phyloP scores from a whole-genome alignment of 495 filamentous ascomycete species.

The Melanomma pulvis-pyrius region DNA sequence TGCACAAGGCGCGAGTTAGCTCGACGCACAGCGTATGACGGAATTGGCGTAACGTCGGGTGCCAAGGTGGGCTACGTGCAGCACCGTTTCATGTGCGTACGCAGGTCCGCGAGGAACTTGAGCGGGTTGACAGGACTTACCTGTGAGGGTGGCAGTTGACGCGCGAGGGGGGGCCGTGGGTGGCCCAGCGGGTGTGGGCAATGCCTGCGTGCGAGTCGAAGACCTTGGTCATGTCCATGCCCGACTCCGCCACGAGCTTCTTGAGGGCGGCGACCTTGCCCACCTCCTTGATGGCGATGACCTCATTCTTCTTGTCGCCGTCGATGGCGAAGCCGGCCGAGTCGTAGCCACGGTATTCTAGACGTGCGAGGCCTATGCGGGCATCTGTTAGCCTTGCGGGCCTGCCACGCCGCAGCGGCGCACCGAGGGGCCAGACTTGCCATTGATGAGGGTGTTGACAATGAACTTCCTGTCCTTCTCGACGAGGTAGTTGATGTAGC shows the following conservation, averaged over 20 bases:
- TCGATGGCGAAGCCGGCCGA: constrained; percentile 95
- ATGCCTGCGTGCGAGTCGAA: constrained; percentile 98
- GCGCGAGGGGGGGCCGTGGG: constrained; percentile 90
- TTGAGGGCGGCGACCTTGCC: constrained; percentile 97
- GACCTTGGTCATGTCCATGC: constrained; percentile 83
- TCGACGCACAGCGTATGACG: neutral
- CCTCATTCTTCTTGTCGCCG: constrained; percentile 98
- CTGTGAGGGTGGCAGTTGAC: constrained; percentile 97
- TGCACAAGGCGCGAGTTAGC: constrained; percentile 37
- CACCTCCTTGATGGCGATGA: constrained; percentile 97
- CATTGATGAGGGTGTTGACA: constrained; percentile 93
- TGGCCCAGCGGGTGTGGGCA: constrained; percentile 98
- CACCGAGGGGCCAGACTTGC: constrained; percentile 52
- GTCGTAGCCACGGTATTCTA: constrained; percentile 97
- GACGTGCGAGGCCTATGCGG: constrained; percentile 69
- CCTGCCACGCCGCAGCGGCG: constrained; percentile 1
- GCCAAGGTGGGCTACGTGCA: neutral
- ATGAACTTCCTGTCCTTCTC: constrained; percentile 97
- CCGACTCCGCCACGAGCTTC: constrained; percentile 80
- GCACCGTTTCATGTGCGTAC: constrained; percentile 25
- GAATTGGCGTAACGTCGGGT: constrained; percentile 45
- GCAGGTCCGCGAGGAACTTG: neutral
- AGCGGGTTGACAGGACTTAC: constrained; percentile 54
- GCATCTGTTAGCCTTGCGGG: constrained; percentile 27
- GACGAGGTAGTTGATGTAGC: constrained; percentile 90